Percentiles rank a stretch among this genome's conserved stretches.
Conservation (phyloP, 106 monocot species). For the Amphibolis antarctica region DNA sequence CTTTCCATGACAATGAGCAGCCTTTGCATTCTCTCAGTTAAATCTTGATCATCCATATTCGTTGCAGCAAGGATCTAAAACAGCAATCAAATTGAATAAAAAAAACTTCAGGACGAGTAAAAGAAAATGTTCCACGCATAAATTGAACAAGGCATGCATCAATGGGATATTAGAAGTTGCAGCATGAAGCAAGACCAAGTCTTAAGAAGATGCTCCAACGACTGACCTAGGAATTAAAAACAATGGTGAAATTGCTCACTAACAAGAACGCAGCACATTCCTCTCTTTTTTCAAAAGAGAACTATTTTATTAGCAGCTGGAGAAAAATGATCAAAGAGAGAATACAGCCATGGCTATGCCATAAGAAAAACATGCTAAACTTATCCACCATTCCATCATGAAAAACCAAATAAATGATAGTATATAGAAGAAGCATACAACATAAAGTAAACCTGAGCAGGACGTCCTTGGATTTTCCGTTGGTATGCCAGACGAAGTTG, state of each 20-base stretch:
- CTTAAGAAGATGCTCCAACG: too few species aligned
- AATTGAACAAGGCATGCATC: constrained; percentile 1
- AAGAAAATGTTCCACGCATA: not conserved
- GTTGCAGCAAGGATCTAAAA: constrained; percentile 71
- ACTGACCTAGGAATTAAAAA: too few species aligned
- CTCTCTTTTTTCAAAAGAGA: not conserved
- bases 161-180: not conserved
- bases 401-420: not conserved
- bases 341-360: not conserved
- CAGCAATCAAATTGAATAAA: not conserved
- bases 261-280: too few species aligned
- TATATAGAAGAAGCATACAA: not conserved
- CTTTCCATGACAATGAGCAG: constrained; percentile 91
- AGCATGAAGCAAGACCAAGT: not conserved
- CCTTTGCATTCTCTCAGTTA: constrained; percentile 84
- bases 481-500: constrained; percentile 83
- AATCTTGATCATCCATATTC: constrained; percentile 69
- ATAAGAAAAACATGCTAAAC: not conserved
- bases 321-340: not conserved
- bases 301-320: not conserved
- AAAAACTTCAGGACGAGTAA: not conserved
- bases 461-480: constrained; percentile 50
- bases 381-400: not conserved
- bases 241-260: too few species aligned
- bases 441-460: constrained; percentile 57